Conservation (phyloP, 768 basidiomycete genomes). For the Mycena maculata region DNA sequence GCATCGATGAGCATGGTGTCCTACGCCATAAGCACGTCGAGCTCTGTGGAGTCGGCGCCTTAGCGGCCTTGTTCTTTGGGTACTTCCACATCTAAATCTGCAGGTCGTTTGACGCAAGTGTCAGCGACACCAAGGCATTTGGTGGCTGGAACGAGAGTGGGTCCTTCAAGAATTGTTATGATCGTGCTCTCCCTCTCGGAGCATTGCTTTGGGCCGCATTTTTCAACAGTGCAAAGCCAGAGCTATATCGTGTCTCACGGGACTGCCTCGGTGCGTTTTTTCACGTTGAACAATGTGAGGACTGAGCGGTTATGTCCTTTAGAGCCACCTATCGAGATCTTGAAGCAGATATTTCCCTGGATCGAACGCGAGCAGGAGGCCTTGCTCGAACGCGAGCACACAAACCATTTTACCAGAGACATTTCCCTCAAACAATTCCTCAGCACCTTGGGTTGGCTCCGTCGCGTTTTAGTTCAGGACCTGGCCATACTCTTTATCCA, state of each 20-base stretch:
- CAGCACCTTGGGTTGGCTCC: not conserved
- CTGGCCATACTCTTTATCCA: not conserved
- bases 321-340: slow-evolving; percentile 35
- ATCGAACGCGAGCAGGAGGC: not conserved
- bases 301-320: not conserved
- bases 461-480: slow-evolving; percentile 2
- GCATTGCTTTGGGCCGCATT: slow-evolving; percentile 41
- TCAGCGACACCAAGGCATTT: not conserved
- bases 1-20: not conserved
- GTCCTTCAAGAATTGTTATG: slow-evolving; percentile 6
- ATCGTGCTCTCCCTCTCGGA: slow-evolving; percentile 35
- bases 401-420: not conserved
- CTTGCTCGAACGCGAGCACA: not conserved
- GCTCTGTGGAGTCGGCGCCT: no score
- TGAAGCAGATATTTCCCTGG: slow-evolving; percentile 10
- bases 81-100: not conserved
- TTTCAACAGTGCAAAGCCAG: slow-evolving; percentile 39
- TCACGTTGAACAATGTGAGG: not conserved
- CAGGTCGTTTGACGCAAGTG: not conserved
- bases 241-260: slow-evolving; percentile 35
- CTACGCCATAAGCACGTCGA: no score
- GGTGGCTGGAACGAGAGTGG: slow-evolving; percentile 2
- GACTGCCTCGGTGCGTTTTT: slow-evolving; percentile 31
- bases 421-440: slow-evolving; percentile 1
- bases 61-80: not conserved